Evolutionary conservation across 1,284 basidiomycete species (phyloP), one percentile per base, ranked within the genome.

Genomic region (Apiotrichum gamsii): DNA sequence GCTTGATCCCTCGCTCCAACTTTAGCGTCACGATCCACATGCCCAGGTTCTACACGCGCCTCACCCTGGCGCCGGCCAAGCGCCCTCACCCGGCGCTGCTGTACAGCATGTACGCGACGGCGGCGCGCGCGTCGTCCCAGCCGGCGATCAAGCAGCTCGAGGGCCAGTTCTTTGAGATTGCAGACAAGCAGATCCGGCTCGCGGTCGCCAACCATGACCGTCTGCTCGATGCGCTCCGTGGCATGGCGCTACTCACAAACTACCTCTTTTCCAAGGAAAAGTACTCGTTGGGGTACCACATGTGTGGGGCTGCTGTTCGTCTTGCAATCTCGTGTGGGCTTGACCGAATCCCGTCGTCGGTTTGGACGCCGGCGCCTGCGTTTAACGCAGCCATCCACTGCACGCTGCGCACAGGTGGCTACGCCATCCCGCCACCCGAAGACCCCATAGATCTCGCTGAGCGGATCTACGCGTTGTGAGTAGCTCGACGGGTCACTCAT

Each of bases 391-490:
- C 50, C 2, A 47, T 52, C 14, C 51, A 49, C 39, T 59, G 51
- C 46, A 60, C 56, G 0, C 24, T 59, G 35, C 46, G 58, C 13
- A 46, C 56, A 3, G 56, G 52, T 3, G 55, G 57, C 8, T 61
- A 57, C 25, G 43, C 49, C 14, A 42, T 59, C 13, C 46, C 49
- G 6, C 45, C 52, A 2, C 51, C 60, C 0, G 49, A 49, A 19
- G 51, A 52, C 20, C 39, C 54, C 1, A 49, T 60, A 20, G 58
- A 62, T 31, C 45, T 62, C 3, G 61, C 55, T 3, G 61, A 62
- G 48, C 45, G 59, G 11, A 62, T 62, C n/a, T 58, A 60, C 35
- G 59, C 59, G 1, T 60, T 60, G n/a, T n/a, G n/a, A n/a, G n/a
- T n/a, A n/a, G n/a, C n/a, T n/a, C n/a, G 52, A n/a, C n/a, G n/a